Evolutionary conservation across 106 monocot species (phyloP), one percentile per base, ranked within the genome.

Genomic region (Apostasia shenzhenica): DNA sequence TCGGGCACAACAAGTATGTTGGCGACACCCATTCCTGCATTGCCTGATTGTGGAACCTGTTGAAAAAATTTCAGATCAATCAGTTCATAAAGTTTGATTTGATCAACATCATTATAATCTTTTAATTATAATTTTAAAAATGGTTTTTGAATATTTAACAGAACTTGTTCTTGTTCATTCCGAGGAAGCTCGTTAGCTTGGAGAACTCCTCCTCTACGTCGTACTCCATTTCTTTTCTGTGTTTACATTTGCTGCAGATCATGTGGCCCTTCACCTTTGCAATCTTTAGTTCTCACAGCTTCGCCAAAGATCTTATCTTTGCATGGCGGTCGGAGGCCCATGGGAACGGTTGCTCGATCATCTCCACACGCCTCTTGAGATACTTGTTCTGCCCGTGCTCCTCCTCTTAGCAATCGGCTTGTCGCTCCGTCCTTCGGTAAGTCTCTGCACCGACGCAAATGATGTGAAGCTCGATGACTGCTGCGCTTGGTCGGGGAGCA

Each of bases 181-280:
- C 0, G 40, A 85, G 41, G 54, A 68, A 75, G 1, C n/a, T 1
- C 45, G 12, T 37, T n/a, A 82, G 46, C 46, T 79, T 67, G 6
- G 2, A 2, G 62, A 75, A 78, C 58, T 63, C 59, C 8, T 52
- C 5, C 13, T 39, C 9, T 0, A 86, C 43, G 41, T 86, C 44
- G 72, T 71, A 58, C 0, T 10, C 5, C 0, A 64, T 41, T 0
- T 13, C 39, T 6, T 14, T 14, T 39, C 7, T 12, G 7, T 2
- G 5, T 10, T 71, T 67, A 66, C 84, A 85, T 2, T 60, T n/a
- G 65, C 67, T 80, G 84, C 84, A 85, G 50, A 61, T 13, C 14
- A 67, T 55, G 2, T 73, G 47, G 57, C 84, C 84, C 26, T 7
- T 6, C 49, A 84, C 45, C 6, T 37, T 11, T 8, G 6, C 3